Base-by-base conservation (phyloP, 1,284 basidiomycete species). In the Trametes versicolor region DNA sequence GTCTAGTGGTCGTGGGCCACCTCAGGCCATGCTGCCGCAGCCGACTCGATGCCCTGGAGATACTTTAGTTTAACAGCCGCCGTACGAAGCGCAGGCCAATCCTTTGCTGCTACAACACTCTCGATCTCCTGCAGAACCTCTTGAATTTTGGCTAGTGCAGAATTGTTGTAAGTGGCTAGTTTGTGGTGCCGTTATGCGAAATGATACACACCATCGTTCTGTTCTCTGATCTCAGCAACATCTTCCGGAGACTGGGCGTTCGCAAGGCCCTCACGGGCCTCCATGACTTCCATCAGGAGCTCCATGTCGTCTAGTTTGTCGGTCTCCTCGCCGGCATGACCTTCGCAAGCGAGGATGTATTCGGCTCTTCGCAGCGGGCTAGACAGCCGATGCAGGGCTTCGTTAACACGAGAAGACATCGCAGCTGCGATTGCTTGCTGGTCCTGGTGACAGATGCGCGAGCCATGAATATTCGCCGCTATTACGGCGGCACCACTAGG, bases 241-340 rank as follows among this genome's bases (percentile, higher is more conserved):
- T 83, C 79, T 32, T 87, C 81, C 15, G 81, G 80, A 1, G 76
- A 76, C 15, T 75, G 66, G 0, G 93, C 88, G 39, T 87, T 86
- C 65, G 96, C 94, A 29, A 98, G 83, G 48, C 83, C 83, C 78
- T 97, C 95, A 51, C 94, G 80, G n/a, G 84, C 85, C 70, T 95
- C 91, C 85, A 98, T 90, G 50, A 97, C 87, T 71, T 93, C 87
- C 76, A 85, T 84, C 64, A 98, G 84, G 54, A 98, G 85, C 53
- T 82, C 85, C 37, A 87, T 79, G 74, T 97, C 93, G 8, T 91
- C 87, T 32, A 93, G 76, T 58, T 88, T 85, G 70, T 98, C 96
- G n/a, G 81, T 82, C 78, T 97, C 96, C 3, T 81, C 81, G 34
- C 90, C 81, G 10, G 83, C 82, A 39, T 86, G 69, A 8, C 89